Evolutionary conservation across 805 yeast genomes (phyloP), one percentile per base, ranked within the genome.

Genomic region (Tetrapisispora arboricola): DNA sequence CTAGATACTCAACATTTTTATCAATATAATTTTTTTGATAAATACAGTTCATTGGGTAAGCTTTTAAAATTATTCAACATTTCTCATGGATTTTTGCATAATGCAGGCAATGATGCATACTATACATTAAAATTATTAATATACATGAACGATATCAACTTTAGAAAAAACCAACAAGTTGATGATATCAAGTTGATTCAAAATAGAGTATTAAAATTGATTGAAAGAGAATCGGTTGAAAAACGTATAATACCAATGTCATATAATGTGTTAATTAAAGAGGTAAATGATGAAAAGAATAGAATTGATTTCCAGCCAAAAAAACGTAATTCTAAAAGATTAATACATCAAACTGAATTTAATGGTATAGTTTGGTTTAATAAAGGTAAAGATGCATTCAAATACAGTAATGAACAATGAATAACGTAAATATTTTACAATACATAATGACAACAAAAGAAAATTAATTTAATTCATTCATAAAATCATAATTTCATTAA

Each of bases 51-150:
- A 4, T 54, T 80, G 34, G 66, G 72, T 12, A 68, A 67, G n/a
- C 55, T 73, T 0, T 59, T 78, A n/a, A 55, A 71, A 31, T 53
- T 66, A 32, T 58, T 75, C 34, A 62, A 63, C 18, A 66, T 80
- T 2, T 80, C 84, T 1, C 76, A 75, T 51, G 68, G 76, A 1
- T 68, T 64, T 47, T 60, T 80, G 33, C 87, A 80, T 54, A 80
- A 80, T 53, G 87, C 82, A 1, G 84, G 78, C 2, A 80, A 80
- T 52, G 88, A 80, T 55, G 74, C 84, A 7, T 75, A 75, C 49
- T 78, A 67, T 45, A 80, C 86, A 0, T 54, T 79, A 34, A 42
- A 72, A 22, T 61, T 72, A 13, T 67, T 72, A 8, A 43, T 78
- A 48, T 65, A 67, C 26, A 51, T 75, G 41, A 63, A 75, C 30